Evolutionary conservation across 805 yeast genomes (phyloP), one percentile per base, ranked within the genome.

Genomic region (Lachancea mirantina): DNA sequence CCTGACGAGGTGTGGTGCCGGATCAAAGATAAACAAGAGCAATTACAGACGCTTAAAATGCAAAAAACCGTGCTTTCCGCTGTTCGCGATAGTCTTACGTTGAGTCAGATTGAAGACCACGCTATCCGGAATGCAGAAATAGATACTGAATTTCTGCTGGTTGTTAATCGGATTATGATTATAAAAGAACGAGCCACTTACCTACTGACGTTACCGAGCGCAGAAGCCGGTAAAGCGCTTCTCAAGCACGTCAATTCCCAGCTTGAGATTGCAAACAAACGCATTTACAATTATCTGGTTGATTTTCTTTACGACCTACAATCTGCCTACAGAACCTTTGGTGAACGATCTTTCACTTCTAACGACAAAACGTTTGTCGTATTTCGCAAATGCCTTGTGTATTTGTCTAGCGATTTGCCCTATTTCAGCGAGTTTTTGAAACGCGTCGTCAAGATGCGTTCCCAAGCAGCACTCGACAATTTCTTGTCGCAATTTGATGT

Each of bases 91-190:
- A 71, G 72, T 36, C 84, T 82, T 49, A 73, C 88, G 0, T 55
- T 89, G 26, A 70, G 70, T 26, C 88, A 78, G 39, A 71, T 74
- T 36, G 96, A 89, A 44, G 78, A 75, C 27, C 80, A 72, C 45
- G 56, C 70, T 5, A 59, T 88, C 23, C 50, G 55, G 14, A 65
- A 67, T 48, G 50, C 61, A 35, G 35, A 50, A 11, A 39, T 70
- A 7, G 59, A 64, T 23, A 61, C 65, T 2, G 76, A 70, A 32
- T 85, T 80, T 50, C 83, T 84, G 45, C 51, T 48, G 3, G 69
- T 74, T 1, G 61, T 88, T 20, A 57, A 62, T 9, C 78, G 76
- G 46, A 79, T 84, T 6, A 76, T 80, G 43, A 47, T 52, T 22
- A 79, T 88, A 18, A 76, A 78, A 49, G 66, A 70, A 20, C 74